Conservation (phyloP, 2,329 filamentous ascomycete genomes). For the Pezicula carpinea region DNA sequence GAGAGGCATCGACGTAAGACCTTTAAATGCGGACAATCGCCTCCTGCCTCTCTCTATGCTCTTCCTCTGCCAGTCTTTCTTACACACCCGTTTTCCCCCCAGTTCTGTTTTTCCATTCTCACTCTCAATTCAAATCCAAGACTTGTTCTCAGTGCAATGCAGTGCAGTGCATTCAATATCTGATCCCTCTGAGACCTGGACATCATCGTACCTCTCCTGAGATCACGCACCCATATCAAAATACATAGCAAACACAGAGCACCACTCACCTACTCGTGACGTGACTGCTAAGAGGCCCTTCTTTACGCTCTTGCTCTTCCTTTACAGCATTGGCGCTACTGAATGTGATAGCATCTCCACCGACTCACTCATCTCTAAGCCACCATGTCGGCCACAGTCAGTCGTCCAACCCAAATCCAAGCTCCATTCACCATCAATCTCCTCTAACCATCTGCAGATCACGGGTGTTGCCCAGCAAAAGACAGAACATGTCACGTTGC, state of each 20-base stretch:
- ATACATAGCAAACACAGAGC: not conserved
- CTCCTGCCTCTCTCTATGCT: too few species aligned
- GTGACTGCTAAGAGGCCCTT: conserved; percentile 20
- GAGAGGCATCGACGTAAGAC: not conserved
- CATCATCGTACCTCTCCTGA: too few species aligned
- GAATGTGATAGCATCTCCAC: conserved; percentile 20
- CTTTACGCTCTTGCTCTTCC: conserved; percentile 19
- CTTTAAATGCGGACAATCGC: not conserved
- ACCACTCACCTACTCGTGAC: not conserved
- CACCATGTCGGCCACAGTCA: conserved; percentile 67
- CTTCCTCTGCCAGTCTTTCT: too few species aligned
- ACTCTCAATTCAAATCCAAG: not conserved
- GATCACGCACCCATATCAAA: not conserved
- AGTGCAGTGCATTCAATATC: too few species aligned
- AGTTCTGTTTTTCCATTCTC: not conserved
- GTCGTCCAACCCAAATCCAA: conserved; percentile 80
- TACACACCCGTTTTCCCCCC: too few species aligned
- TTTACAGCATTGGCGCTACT: conserved; percentile 22
- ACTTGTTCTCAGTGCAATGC: too few species aligned
- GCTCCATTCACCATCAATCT: conserved; percentile 65
- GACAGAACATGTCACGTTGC: conserved; percentile 12
- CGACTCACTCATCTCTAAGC: conserved; percentile 58
- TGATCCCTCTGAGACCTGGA: too few species aligned
- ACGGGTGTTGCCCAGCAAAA: conserved; percentile 11
- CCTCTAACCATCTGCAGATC: conserved; percentile 41